A percentile compares a stretch with the other conserved stretches of the same genome.
These are phyloP conservation scores for Solanum raphanifolium DNA, from an alignment of 257 asterid genomes.

Conservation along the genomic window DNA sequence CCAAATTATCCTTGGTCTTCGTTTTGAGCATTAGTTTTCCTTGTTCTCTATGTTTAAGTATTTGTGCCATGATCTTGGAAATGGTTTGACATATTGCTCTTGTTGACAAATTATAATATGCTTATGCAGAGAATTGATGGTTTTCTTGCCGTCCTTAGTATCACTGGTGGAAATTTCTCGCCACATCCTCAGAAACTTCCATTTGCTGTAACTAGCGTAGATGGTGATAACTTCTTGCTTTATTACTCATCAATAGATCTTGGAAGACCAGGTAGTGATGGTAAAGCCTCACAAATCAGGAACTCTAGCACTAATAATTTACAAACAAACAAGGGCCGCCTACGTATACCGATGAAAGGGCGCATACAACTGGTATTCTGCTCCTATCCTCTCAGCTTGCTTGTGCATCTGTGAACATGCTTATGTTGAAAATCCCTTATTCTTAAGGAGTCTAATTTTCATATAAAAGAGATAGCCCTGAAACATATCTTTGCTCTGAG, in stretches of 20 bases:
- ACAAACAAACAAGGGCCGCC: conserved; percentile 40
- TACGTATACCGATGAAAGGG: conserved; percentile 84
- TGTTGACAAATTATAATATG: neutral
- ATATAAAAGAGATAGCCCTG: neutral
- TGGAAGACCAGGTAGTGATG: conserved; percentile 31
- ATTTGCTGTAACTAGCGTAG: conserved; percentile 73
- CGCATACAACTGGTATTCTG: conserved; percentile 69
- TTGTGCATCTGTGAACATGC: neutral
- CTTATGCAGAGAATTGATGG: conserved; percentile 76
- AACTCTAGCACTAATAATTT: conserved; percentile 60
- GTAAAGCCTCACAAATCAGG: conserved; percentile 51
- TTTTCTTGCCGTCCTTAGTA: conserved; percentile 75
- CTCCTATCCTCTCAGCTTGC: neutral
- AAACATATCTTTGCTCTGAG: neutral
- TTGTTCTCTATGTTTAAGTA: neutral
- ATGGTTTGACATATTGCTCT: neutral
- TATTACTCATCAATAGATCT: conserved; percentile 83
- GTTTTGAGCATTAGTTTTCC: neutral
- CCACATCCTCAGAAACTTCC: conserved; percentile 91
- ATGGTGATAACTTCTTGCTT: conserved; percentile 66
- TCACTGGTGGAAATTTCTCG: conserved; percentile 78
- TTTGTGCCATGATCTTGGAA: neutral
- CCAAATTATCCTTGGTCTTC: neutral
- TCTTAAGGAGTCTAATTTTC: neutral
- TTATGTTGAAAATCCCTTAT: neutral